These are phyloP conservation scores for Lepidium africanum DNA, from an alignment of 345 rosid genomes.

Conservation along the genomic window DNA sequence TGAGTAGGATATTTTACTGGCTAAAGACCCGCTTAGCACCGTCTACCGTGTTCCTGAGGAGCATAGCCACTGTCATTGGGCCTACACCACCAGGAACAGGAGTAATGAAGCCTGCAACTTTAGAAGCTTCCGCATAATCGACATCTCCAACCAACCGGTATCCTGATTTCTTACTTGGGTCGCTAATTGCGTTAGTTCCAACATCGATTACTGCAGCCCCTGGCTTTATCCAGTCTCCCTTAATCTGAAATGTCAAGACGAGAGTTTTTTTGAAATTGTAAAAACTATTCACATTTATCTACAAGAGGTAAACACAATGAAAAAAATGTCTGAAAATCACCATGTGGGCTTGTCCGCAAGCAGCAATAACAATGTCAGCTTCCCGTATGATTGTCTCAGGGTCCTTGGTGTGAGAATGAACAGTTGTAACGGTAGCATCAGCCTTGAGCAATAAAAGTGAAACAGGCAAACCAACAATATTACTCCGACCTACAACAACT, in stretches of 20 bases:
- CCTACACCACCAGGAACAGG: conserved; percentile 99
- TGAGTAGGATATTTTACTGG: conserved; percentile 21
- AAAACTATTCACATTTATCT: background rate
- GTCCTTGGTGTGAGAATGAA: conserved; percentile 66
- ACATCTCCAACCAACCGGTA: conserved; percentile 95
- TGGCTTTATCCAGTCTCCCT: conserved; percentile 87
- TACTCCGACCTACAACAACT: conserved; percentile 89
- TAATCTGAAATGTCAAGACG: conserved; percentile 44
- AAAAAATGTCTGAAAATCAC: conserved; percentile 24
- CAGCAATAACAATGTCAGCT: conserved; percentile 91
- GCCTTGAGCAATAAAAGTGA: conserved; percentile 81
- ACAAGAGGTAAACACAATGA: background rate
- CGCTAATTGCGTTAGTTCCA: conserved; percentile 76
- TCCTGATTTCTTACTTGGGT: conserved; percentile 67
- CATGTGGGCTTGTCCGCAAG: conserved; percentile 92
- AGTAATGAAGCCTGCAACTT: conserved; percentile 74
- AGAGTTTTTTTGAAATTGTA: background rate
- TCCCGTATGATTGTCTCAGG: conserved; percentile 59
- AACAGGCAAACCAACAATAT: conserved; percentile 89
- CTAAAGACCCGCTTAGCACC: conserved; percentile 63
- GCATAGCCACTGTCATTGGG: conserved; percentile 96
- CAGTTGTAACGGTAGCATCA: conserved; percentile 80
- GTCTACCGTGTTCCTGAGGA: conserved; percentile 73
- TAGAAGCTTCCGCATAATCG: conserved; percentile 65
- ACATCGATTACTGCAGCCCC: conserved; percentile 97